Evolutionary conservation across 1,284 basidiomycete genomes (phyloP).

Genomic region (Stygiomarasmius scandens): DNA sequence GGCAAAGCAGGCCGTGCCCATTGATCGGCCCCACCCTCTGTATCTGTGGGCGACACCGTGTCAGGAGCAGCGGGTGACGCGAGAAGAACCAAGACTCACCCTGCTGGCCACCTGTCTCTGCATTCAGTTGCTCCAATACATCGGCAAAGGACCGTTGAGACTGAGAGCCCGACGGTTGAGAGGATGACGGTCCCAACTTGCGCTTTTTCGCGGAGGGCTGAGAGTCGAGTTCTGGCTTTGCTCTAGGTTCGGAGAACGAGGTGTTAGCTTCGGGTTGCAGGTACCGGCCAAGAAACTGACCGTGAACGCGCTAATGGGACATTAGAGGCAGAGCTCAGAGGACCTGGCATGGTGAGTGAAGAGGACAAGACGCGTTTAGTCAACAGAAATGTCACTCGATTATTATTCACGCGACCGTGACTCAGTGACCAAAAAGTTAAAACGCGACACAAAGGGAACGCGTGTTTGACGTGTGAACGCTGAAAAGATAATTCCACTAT

Average conservation of each 20-base stretch:
- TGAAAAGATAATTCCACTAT: background rate
- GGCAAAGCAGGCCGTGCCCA: conserved; percentile 78
- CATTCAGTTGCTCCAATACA: conserved; percentile 75
- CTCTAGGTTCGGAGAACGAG: background rate
- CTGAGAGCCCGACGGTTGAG: conserved; percentile 5
- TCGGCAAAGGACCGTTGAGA: conserved; percentile 66
- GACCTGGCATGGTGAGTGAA: conserved; percentile 3
- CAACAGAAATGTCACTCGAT: background rate
- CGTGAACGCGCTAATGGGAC: background rate
- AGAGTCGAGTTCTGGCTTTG: conserved; percentile 5
- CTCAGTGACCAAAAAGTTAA: background rate
- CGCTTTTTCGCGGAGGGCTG: conserved; percentile 16
- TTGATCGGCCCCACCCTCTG: conserved; percentile 73
- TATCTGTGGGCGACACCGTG: conserved; percentile 39
- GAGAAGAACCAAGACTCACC: conserved; percentile 31
- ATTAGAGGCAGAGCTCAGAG: conserved; percentile 4
- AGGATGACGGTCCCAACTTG: conserved; percentile 10
- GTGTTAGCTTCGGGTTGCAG: too few species aligned
- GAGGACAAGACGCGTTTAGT: background rate
- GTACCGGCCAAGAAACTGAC: background rate
- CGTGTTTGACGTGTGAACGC: too few species aligned
- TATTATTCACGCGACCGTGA: background rate
- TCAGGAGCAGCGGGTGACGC: background rate
- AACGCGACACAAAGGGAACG: background rate
- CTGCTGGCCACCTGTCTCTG: conserved; percentile 56